These are phyloP conservation scores for Penicillium paxilli DNA, from an alignment of 495 filamentous ascomycete species.

Conservation along the genomic window DNA sequence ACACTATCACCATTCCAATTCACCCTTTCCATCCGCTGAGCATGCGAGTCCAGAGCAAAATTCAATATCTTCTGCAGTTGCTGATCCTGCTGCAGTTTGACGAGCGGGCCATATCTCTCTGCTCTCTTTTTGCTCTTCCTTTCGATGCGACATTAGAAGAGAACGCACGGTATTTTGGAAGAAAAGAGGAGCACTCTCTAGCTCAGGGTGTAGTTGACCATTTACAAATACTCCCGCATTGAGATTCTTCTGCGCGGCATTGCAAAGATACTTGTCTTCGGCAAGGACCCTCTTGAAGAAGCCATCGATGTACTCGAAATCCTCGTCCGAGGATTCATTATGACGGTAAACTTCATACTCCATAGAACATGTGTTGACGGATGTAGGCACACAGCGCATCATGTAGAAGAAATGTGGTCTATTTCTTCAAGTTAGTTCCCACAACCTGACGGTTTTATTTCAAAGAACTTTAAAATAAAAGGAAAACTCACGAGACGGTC, in stretches of 20 bases:
- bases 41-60: slow-evolving; percentile 36
- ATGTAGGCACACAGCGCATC: slow-evolving; percentile 42
- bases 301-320: slow-evolving; percentile 38
- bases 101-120: slow-evolving; percentile 50
- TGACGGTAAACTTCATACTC: slow-evolving; percentile 49
- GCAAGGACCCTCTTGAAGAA: slow-evolving; percentile 43
- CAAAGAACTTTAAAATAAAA: background rate
- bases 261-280: slow-evolving; percentile 49
- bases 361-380: slow-evolving; percentile 33
- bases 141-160: slow-evolving; percentile 34
- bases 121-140: slow-evolving; percentile 35
- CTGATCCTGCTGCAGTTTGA: slow-evolving; percentile 26
- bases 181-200: slow-evolving; percentile 43
- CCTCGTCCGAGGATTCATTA: slow-evolving; percentile 36
- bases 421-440: background rate
- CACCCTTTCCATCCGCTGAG: slow-evolving; percentile 6
- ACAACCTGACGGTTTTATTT: background rate
- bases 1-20: slow-evolving; percentile 17
- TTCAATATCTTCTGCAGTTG: slow-evolving; percentile 33
- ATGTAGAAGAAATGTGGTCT: slow-evolving; percentile 50
- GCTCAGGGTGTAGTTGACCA: slow-evolving; percentile 46
- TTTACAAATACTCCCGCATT: slow-evolving; percentile 47
- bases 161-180: slow-evolving; percentile 48
- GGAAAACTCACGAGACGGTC: slow-evolving; percentile 46
- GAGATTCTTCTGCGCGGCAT: slow-evolving; percentile 45